Base-by-base conservation (phyloP, 1,284 basidiomycete genomes). In the Cutaneotrichosporon sp. region DNA sequence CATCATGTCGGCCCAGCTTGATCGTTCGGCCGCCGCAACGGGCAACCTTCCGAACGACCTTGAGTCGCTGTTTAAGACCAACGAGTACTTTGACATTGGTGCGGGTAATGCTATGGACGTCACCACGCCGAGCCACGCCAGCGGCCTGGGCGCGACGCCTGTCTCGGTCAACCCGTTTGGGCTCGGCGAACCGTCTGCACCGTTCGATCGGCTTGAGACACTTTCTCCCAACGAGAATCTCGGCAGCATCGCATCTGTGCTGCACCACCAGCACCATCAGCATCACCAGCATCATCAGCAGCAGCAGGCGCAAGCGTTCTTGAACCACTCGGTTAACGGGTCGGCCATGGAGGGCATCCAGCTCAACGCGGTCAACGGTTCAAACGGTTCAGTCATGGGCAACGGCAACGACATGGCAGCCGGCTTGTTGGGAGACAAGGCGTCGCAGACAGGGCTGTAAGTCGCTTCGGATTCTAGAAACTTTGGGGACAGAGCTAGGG, bases 31-130 rank as follows among this genome's bases (percentile, higher is more conserved):
- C n/a, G 42, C 60, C 3, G 51, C 29, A 31, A 31, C 38, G 20
- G 50, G 35, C 27, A 25, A 26, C 24, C 27, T 57, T 35, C 54
- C 59, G 1, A 54, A 57, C 14, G 71, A 73, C 47, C 57, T 73
- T 29, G 71, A 73, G 46, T 60, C 65, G 4, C 48, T 73, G 26
- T 73, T 73, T 65, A 73, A 73, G 57, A 70, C 71, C 17, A 54
- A 61, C 6, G 68, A 70, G 20, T 73, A 73, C 61, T 69, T 72
- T 52, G 66, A 69, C 49, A 42, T 63, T n/a, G 55, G 55, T 5
- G n/a, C n/a, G n/a, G n/a, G n/a, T n/a, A n/a, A n/a, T n/a, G 61
- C 62, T 14, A 57, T 65, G 57, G 57, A 55, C 39, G 38, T 57
- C 2, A 53, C 46, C n/a, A 55, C 57, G 25, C 49, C 52, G 3